Percentiles rank a stretch among this genome's conserved stretches.
These are phyloP conservation scores for Penicillium sp. DNA, from an alignment of 2,329 filamentous ascomycete species.

Conservation along the genomic window DNA sequence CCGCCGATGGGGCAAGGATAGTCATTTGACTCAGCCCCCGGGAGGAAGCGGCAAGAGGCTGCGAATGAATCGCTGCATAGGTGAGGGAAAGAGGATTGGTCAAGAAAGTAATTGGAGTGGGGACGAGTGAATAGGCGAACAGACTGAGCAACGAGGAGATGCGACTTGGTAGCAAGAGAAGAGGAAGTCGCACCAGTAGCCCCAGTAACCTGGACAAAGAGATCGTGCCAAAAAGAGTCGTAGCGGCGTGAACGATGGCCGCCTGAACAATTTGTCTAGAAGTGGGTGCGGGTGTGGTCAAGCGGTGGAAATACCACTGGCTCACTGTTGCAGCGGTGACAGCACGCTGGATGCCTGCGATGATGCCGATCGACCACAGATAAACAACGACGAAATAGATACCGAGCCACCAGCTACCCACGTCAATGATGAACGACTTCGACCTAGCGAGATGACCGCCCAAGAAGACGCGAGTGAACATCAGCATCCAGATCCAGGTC, in stretches of 20 bases:
- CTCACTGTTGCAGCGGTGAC: constrained; percentile 93
- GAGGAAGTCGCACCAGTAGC: constrained; percentile 75
- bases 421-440: constrained; percentile 73
- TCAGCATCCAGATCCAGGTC: constrained; percentile 94
- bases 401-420: constrained; percentile 94
- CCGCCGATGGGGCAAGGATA: constrained; percentile 68
- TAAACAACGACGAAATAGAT: constrained; percentile 89
- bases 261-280: constrained; percentile 79
- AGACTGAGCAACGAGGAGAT: constrained; percentile 67
- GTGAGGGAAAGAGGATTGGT: constrained; percentile 91
- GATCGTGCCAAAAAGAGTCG: constrained; percentile 87
- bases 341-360: constrained; percentile 82
- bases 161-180: constrained; percentile 77
- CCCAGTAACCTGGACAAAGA: constrained; percentile 81
- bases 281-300: constrained; percentile 71
- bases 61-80: constrained; percentile 89
- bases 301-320: constrained; percentile 98
- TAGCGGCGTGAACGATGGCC: constrained; percentile 75
- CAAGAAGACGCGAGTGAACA: constrained; percentile 94
- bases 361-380: constrained; percentile 86
- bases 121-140: constrained; percentile 74
- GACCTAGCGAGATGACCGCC: constrained; percentile 72
- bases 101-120: constrained; percentile 77
- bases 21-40: constrained; percentile 77
- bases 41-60: constrained; percentile 73